Evolutionary conservation across 2,329 filamentous ascomycete genomes (phyloP), one percentile per base, ranked within the genome.

Genomic region (Xylaria sp.): DNA sequence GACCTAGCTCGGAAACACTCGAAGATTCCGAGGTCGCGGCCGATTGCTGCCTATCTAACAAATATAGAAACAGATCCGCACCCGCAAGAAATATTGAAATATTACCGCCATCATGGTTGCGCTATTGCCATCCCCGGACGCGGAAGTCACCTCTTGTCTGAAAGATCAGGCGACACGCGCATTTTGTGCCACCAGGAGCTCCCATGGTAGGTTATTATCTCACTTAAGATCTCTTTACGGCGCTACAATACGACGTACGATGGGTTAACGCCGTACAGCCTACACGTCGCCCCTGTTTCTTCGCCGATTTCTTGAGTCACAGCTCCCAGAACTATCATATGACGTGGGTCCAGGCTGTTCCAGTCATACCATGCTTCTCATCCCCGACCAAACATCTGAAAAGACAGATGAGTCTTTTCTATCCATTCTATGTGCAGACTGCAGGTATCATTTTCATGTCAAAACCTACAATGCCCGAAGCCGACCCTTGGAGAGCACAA

Each of bases 261-360:
- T 64, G 17, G 47, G 27, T 62, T 70, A 64, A 71, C 56, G n/a
- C 9, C 17, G 8, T 34, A 21, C 62, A 76, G 77, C 71, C 7
- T 75, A 77, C 34, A 75, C 76, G n/a, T 74, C 77, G n/a, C 75
- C 77, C 12, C 69, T 71, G 17, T 65, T 76, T 7, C 69, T 78
- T 21, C 71, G 71, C 1, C 70, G 73, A 11, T 74, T 79, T 45
- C 69, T 78, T 1, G 65, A 65, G 47, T 71, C 66, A 1, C 54
- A 72, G 12, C 50, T 77, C 11, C 55, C 70, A 1, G 74, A 75
- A 30, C 67, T 77, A 34, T 56, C 50, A 6, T 58, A 69, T 21
- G 51, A 60, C 30, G 61, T 32, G 14, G 53, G 47, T 42, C 24
- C 48, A 5, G 48, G 59, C 14, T 75, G 75, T 36, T 17, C 54